These are phyloP conservation scores for Sporisorium graminicola DNA, from an alignment of 1,284 basidiomycete genomes.

Conservation along the genomic window DNA sequence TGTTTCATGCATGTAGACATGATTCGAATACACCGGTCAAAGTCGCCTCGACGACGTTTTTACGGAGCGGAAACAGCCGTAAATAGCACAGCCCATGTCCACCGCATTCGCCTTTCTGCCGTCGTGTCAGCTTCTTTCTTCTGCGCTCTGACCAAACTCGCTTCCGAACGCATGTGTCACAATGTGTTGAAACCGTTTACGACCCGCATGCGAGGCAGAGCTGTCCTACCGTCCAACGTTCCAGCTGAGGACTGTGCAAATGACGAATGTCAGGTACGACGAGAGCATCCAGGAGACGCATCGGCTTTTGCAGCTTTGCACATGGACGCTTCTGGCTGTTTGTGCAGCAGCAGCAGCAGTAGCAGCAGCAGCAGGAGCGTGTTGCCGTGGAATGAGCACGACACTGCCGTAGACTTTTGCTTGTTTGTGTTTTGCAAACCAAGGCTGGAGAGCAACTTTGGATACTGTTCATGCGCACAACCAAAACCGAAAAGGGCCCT, in stretches of 20 bases:
- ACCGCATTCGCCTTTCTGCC: not conserved
- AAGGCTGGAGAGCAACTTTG: not conserved
- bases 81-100: not conserved
- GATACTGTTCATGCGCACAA: not conserved
- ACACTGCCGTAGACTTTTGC: constrained; percentile 1
- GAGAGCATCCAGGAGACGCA: not conserved
- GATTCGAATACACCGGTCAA: constrained; percentile 5
- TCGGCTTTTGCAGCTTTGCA: not conserved
- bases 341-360: no score
- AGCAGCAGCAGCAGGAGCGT: no score
- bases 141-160: not conserved
- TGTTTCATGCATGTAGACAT: constrained; percentile 5
- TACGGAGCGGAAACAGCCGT: not conserved
- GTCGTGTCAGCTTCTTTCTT: not conserved
- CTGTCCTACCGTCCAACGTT: not conserved
- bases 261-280: not conserved
- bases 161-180: not conserved
- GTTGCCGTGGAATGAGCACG: not conserved
- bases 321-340: not conserved
- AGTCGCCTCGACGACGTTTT: not conserved
- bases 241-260: not conserved
- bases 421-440: no score
- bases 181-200: not conserved
- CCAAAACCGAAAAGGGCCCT: not conserved
- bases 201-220: no score